phyloP scores from a whole-genome alignment of 192 early-diverging fungal species.

The Gamsiella multidivaricata region DNA sequence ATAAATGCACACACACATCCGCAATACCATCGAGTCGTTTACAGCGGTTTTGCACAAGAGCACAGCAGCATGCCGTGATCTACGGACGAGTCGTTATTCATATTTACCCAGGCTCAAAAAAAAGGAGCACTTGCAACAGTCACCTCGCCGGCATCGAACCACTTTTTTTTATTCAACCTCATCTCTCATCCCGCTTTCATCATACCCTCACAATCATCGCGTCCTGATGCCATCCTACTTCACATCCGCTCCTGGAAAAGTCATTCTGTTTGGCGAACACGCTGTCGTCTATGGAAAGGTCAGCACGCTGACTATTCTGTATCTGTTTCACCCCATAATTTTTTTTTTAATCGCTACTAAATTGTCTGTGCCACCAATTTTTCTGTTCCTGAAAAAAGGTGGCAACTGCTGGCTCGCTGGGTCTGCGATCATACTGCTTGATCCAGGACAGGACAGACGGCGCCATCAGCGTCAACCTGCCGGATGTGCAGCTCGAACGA shows the following conservation, averaged over 20 bases:
- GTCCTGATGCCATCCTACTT: conserved; percentile 40
- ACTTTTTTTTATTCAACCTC: background rate
- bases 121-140: background rate
- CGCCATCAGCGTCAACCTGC: conserved; percentile 63
- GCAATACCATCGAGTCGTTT: too few relatives aligned
- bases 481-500: conserved; percentile 69
- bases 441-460: conserved; percentile 64
- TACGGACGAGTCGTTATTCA: too few relatives aligned
- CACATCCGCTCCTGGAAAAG: conserved; percentile 93
- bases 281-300: conserved; percentile 95
- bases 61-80: too few relatives aligned
- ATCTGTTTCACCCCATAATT: background rate
- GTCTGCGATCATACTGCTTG: conserved; percentile 78
- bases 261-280: conserved; percentile 98
- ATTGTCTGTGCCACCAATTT: background rate
- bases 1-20: too few relatives aligned
- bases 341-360: background rate
- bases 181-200: background rate
- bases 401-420: conserved; percentile 85
- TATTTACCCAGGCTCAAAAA: too few relatives aligned
- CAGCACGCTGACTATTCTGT: background rate
- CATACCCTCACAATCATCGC: background rate
- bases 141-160: background rate
- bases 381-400: conserved; percentile 57
- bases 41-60: too few relatives aligned